Evolutionary conservation across 2,329 filamentous ascomycete genomes (phyloP), one percentile per base, ranked within the genome.

Genomic region (Simplicillium sp.): DNA sequence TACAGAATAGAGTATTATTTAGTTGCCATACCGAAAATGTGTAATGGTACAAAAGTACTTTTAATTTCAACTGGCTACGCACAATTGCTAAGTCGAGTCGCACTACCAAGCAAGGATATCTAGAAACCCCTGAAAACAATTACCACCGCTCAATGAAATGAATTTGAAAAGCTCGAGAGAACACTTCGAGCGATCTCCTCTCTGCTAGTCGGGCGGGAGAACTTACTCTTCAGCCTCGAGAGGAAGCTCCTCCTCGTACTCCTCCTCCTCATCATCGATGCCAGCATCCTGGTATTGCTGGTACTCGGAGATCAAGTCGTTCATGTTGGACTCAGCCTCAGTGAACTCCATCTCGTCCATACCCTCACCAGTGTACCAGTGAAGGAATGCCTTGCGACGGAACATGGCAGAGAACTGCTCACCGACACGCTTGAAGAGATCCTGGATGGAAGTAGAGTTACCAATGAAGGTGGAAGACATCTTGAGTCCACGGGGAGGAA

Each of bases 331-430:
- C 83, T 98, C 92, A 57, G 92, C 92, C 80, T 98, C 92, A 64
- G 92, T 98, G 78, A 98, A 98, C 77, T 98, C 92, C 92, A 98
- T 97, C 84, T 98, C 92, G 73, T 98, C 92, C 92, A 98, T 98
- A 75, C 92, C 92, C 80, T 98, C 92, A 64, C 89, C 89, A 81
- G 92, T 98, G 76, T 98, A 98, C 92, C 92, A 98, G 78, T 97
- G 92, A 81, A 98, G 87, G 88, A 98, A 98, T 82, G 92, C 92
- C 86, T 97, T 98, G 74, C 92, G 88, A 75, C 92, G 82, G 84
- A 98, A 98, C 92, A 98, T 98, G 66, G 89, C 92, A 73, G 84
- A 89, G 82, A 98, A 98, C 75, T 98, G 92, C 71, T 98, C 92
- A 64, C 92, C 92, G 57, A 98, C 77, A 81, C 92, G 90, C 87